Evolutionary conservation across 1,139 yeast genomes (phyloP).

Genomic region (Zygosaccharomyces sapae): DNA sequence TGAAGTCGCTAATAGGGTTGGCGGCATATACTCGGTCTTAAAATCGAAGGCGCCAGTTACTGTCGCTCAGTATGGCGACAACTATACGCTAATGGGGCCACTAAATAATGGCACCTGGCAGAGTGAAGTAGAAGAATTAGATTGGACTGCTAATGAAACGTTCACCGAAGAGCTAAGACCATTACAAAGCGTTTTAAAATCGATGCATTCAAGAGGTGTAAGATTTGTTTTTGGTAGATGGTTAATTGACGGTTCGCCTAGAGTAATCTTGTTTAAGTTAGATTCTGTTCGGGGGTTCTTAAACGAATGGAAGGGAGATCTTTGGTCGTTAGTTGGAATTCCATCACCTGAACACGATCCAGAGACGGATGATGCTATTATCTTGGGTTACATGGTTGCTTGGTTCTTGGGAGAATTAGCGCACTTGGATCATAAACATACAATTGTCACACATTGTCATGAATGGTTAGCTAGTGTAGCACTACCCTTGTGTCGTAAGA

Average conservation of each 20-base stretch:
- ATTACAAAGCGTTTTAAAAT: conserved; percentile 42
- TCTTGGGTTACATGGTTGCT: conserved; percentile 88
- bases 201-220: conserved; percentile 74
- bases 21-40: conserved; percentile 94
- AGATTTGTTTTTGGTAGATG: conserved; percentile 87
- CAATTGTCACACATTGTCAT: conserved; percentile 91
- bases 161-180: conserved; percentile 35
- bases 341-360: conserved; percentile 87
- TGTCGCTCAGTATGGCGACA: conserved; percentile 83
- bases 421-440: conserved; percentile 73
- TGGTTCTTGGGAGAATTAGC: conserved; percentile 98
- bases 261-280: conserved; percentile 83
- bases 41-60: conserved; percentile 97
- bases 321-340: conserved; percentile 88
- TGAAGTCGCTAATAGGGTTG: conserved; percentile 95
- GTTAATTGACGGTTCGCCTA: conserved; percentile 98
- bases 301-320: conserved; percentile 90
- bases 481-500: conserved; percentile 82
- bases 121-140: conserved; percentile 86
- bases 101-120: conserved; percentile 76
- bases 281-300: conserved; percentile 63
- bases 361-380: conserved; percentile 88
- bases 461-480: conserved; percentile 99
- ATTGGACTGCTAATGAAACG: conserved; percentile 58
- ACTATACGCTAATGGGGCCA: conserved; percentile 87